Evolutionary conservation across 371 early-diverging fungal genomes (phyloP), one percentile per base, ranked within the genome.

Genomic region (Rhizopus arrhizus): DNA sequence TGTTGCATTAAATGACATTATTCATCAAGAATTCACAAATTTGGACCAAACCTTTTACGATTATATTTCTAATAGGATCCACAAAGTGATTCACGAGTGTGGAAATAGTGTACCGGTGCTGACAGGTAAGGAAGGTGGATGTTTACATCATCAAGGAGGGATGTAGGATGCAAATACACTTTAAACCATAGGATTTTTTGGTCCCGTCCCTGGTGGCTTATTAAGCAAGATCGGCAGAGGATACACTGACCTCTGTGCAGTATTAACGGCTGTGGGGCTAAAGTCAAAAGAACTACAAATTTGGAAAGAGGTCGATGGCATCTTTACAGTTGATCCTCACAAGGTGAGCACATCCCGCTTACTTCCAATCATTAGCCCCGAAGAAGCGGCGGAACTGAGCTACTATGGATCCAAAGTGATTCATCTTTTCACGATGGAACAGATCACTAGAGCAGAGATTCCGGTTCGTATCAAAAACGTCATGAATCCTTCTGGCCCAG

Each of bases 271-370:
- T 1, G 98, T 95, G 6, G 98, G 93, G 0, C 59, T 95, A 9
- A 71, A 78, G 31, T 89, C 92, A 3, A 74, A 87, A 57, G 98
- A 99, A 71, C 82, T 98, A 46, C 98, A 98, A 70, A 93, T 99
- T 13, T 98, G 98, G 98, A 99, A 99, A 73, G 98, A 99, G 69
- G 99, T 99, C 2, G 98, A 98, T 68, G 99, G 99, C 35, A 96
- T 99, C 49, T 99, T 95, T 68, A 97, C 97, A 0, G 98, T 98
- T 0, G 99, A 99, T 70, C 99, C 99, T n/a, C 89, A 96, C 40
- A 96, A 96, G 66, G 95, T 94, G 11, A 82, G 85, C 29, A 74
- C 74, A 4, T 98, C 99, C 13, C 82, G 91, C 7, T 78, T 96
- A 41, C 81, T 99, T 38, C 81, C 89, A 12, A 85, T 85, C 56